Conservation (phyloP, 2,329 filamentous ascomycete genomes). For the Stromatinia cepivora region DNA sequence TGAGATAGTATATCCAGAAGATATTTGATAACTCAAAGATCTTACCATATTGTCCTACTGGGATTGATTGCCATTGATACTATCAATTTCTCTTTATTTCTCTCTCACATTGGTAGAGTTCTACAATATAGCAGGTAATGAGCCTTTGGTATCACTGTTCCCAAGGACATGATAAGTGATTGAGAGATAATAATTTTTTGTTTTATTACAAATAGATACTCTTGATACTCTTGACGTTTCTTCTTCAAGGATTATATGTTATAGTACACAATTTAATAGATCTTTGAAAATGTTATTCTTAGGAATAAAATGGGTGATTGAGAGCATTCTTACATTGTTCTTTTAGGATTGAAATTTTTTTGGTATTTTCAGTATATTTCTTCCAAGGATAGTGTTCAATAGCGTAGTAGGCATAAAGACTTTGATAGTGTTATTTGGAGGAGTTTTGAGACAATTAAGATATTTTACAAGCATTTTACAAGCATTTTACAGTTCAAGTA, state of each 20-base stretch:
- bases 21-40: too few species aligned
- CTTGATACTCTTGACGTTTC: not conserved
- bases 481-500: too few species aligned
- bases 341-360: accelerated
- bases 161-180: too few species aligned
- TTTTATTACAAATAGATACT: not conserved
- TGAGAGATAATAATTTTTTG: not conserved
- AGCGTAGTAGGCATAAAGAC: too few species aligned
- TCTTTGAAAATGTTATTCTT: not conserved
- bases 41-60: too few species aligned
- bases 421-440: not conserved
- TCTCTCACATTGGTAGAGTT: too few species aligned
- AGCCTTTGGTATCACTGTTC: too few species aligned
- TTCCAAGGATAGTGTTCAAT: too few species aligned
- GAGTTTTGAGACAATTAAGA: not conserved
- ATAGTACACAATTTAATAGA: not conserved
- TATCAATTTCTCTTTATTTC: too few species aligned
- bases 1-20: not conserved
- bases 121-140: too few species aligned
- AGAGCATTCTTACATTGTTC: not conserved
- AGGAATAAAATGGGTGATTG: not conserved
- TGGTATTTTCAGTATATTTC: not conserved
- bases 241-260: too few species aligned
- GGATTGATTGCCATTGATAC: too few species aligned
- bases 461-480: not conserved